Evolutionary conservation across 768 basidiomycete species (phyloP).

Genomic region (Russula olivacea): DNA sequence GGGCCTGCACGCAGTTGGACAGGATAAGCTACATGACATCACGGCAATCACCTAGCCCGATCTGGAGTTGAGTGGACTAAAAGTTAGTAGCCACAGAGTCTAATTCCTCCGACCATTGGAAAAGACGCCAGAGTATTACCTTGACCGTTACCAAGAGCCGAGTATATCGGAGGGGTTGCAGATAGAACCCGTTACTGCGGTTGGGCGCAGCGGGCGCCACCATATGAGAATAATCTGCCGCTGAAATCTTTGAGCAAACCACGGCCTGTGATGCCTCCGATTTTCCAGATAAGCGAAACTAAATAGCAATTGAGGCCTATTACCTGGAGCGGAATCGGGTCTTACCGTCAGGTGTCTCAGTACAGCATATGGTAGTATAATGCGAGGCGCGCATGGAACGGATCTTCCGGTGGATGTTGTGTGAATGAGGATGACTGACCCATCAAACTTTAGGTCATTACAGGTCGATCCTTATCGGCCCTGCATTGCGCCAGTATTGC

Average conservation of each 20-base stretch:
- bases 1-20: not conserved
- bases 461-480: conserved; percentile 12
- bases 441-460: conserved; percentile 5
- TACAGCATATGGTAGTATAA: conserved; percentile 10
- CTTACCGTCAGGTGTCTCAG: not conserved
- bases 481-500: not conserved
- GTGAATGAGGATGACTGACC: not conserved
- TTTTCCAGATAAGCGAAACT: not conserved
- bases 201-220: not conserved
- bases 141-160: conserved; percentile 6
- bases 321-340: conserved; percentile 1
- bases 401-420: conserved; percentile 3
- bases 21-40: conserved; percentile 1
- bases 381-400: not conserved
- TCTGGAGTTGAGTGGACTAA: conserved; percentile 5
- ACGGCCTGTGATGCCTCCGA: not conserved
- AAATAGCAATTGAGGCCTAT: not conserved
- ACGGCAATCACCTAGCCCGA: conserved; percentile 7
- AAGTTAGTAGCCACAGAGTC: not conserved
- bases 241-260: not conserved
- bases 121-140: not conserved
- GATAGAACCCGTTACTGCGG: not conserved
- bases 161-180: conserved; percentile 7
- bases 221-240: not conserved
- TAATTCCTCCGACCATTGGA: not conserved